A percentile compares a stretch with the other conserved stretches of the same genome.
These are phyloP conservation scores for Chlamydomonas applanata DNA, from an alignment of 139 green algal genomes.

Conservation along the genomic window DNA sequence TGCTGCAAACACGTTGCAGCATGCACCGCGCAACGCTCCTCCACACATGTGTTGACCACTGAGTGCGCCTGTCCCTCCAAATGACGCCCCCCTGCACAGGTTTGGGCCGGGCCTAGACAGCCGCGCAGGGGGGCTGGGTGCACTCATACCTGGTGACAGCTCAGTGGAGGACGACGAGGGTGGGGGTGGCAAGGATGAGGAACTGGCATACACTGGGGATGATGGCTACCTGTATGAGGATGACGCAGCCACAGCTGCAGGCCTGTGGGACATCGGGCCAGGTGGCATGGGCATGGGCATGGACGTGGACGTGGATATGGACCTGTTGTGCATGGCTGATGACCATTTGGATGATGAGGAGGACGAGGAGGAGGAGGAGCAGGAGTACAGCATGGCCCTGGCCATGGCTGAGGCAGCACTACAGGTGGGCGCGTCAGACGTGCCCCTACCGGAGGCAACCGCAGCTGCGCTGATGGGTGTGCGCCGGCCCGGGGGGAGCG, in stretches of 20 bases:
- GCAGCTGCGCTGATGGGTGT: background rate
- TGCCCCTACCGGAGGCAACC: background rate
- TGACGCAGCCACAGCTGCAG: background rate
- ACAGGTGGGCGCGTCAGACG: background rate
- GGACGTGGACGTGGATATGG: background rate
- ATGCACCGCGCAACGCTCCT: too few species aligned
- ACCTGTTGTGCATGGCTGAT: background rate
- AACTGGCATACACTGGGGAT: slow-evolving; percentile 12
- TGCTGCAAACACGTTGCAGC: too few species aligned
- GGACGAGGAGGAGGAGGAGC: background rate
- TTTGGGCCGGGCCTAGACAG: too few species aligned
- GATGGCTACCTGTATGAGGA: background rate
- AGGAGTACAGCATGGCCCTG: background rate
- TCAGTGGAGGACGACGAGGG: background rate
- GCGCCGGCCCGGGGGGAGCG: too few species aligned
- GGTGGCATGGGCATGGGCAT: background rate
- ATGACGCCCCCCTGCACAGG: too few species aligned
- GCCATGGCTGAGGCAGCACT: background rate
- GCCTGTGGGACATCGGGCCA: background rate
- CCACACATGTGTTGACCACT: too few species aligned
- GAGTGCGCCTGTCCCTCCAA: too few species aligned
- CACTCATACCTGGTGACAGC: too few species aligned
- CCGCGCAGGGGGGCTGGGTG: too few species aligned
- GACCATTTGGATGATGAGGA: slow-evolving; percentile 3
- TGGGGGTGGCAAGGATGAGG: slow-evolving; percentile 3